Evolutionary conservation across 768 basidiomycete genomes (phyloP).

Genomic region (Clitopilus hobsonii): DNA sequence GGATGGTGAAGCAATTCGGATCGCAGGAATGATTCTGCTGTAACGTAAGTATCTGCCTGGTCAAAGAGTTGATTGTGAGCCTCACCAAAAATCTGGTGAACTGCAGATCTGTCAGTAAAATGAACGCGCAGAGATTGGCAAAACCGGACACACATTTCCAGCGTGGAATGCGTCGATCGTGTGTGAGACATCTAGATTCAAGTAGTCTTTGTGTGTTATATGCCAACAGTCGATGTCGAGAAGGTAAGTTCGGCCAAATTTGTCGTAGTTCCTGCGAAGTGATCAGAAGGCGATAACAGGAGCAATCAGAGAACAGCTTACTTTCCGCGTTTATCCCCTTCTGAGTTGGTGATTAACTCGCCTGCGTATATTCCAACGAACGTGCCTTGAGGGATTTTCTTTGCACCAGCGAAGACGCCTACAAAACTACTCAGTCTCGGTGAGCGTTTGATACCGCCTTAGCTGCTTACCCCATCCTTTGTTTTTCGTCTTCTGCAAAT

Average conservation of each 20-base stretch:
- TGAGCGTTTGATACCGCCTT: background rate
- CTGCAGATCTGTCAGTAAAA: no score
- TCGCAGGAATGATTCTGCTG: slow-evolving; percentile 87
- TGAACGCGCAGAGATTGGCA: background rate
- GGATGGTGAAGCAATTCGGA: slow-evolving; percentile 71
- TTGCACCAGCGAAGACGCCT: slow-evolving; percentile 71
- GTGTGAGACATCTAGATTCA: slow-evolving; percentile 43
- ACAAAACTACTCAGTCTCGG: slow-evolving; percentile 4
- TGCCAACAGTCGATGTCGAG: slow-evolving; percentile 81
- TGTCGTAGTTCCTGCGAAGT: slow-evolving; percentile 59
- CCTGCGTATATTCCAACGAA: slow-evolving; percentile 86
- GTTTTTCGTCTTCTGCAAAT: slow-evolving; percentile 61
- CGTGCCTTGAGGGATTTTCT: slow-evolving; percentile 60
- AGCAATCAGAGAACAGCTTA: slow-evolving; percentile 28
- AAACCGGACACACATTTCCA: slow-evolving; percentile 59
- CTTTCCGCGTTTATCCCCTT: slow-evolving; percentile 64
- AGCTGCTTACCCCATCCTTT: slow-evolving; percentile 80
- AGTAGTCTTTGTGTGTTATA: slow-evolving; percentile 31
- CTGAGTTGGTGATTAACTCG: slow-evolving; percentile 68
- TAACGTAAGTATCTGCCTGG: background rate
- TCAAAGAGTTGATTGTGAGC: slow-evolving; percentile 7
- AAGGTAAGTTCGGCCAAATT: slow-evolving; percentile 71
- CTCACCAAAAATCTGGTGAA: slow-evolving; percentile 87
- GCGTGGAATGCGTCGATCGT: slow-evolving; percentile 85
- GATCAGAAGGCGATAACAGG: slow-evolving; percentile 4